Percentiles rank a stretch among this genome's conserved stretches.
These are phyloP conservation scores for Cadophora luteo-olivacea DNA, from an alignment of 2,329 filamentous ascomycete genomes.

Conservation along the genomic window DNA sequence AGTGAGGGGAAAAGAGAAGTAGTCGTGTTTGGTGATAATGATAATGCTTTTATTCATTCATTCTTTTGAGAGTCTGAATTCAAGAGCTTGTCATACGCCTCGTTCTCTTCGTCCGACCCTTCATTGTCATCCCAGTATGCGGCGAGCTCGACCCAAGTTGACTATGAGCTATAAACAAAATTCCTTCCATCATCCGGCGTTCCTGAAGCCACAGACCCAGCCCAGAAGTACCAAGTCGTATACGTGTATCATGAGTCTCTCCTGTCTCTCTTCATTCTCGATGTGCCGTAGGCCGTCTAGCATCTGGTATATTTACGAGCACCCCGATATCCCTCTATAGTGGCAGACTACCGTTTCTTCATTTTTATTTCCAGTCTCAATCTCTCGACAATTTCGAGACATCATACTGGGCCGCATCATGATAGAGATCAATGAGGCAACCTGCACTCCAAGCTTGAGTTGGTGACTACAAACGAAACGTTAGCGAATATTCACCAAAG, in stretches of 20 bases:
- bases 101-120: not conserved
- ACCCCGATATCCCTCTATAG: not conserved
- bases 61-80: not conserved
- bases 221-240: not conserved
- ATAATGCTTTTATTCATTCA: not conserved
- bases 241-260: not conserved
- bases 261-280: not conserved
- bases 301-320: not conserved
- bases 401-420: slow-evolving; percentile 71
- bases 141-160: not conserved
- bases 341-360: not conserved
- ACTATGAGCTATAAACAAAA: not conserved
- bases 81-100: not conserved
- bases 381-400: slow-evolving; percentile 25
- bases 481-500: slow-evolving; percentile 22
- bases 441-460: slow-evolving; percentile 97
- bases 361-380: not conserved
- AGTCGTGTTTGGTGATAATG: not conserved
- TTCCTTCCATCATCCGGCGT: not conserved
- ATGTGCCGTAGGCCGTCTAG: not conserved
- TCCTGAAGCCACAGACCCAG: not conserved
- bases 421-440: slow-evolving; percentile 94
- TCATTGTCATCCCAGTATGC: not conserved
- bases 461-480: slow-evolving; percentile 66
- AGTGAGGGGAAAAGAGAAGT: too few species aligned